Percentiles rank a stretch among this genome's conserved stretches.
These are phyloP conservation scores for Cyclaneusma minus DNA, from an alignment of 2,329 filamentous ascomycete genomes.

Conservation along the genomic window DNA sequence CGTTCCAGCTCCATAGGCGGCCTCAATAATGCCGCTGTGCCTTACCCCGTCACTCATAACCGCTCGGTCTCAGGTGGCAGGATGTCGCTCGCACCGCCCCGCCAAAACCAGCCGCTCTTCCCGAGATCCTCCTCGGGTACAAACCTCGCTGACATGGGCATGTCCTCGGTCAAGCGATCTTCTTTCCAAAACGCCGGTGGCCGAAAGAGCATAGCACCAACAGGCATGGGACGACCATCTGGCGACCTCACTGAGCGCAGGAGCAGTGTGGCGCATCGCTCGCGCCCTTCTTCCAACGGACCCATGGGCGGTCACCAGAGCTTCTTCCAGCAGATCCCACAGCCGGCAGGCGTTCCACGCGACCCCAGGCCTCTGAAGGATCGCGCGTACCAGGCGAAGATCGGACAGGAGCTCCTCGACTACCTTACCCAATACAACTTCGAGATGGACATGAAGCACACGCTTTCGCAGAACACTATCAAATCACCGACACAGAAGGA, in stretches of 20 bases:
- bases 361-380: conserved; percentile 83
- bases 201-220: conserved; percentile 44
- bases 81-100: conserved; percentile 70
- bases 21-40: conserved; percentile 42
- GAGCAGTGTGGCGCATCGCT: conserved; percentile 72
- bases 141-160: conserved; percentile 63
- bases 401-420: conserved; percentile 80
- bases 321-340: conserved; percentile 82
- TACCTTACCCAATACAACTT: conserved; percentile 91
- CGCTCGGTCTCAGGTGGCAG: conserved; percentile 72
- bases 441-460: conserved; percentile 94
- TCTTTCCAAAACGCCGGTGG: conserved; percentile 57
- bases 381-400: conserved; percentile 60
- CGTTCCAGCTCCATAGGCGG: conserved; percentile 67
- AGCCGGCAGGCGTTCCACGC: conserved; percentile 64
- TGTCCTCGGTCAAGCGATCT: conserved; percentile 71
- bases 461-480: conserved; percentile 76
- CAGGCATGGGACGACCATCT: conserved; percentile 13
- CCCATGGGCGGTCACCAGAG: conserved; percentile 64
- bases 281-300: conserved; percentile 52
- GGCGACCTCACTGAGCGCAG: conserved; percentile 40
- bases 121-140: conserved; percentile 69
- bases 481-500: conserved; percentile 96
- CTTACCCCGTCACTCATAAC: conserved; percentile 55
- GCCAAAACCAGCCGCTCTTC: conserved; percentile 78